phyloP scores from a whole-genome alignment of 257 asterid species.

The Solanum infundibuliforme region DNA sequence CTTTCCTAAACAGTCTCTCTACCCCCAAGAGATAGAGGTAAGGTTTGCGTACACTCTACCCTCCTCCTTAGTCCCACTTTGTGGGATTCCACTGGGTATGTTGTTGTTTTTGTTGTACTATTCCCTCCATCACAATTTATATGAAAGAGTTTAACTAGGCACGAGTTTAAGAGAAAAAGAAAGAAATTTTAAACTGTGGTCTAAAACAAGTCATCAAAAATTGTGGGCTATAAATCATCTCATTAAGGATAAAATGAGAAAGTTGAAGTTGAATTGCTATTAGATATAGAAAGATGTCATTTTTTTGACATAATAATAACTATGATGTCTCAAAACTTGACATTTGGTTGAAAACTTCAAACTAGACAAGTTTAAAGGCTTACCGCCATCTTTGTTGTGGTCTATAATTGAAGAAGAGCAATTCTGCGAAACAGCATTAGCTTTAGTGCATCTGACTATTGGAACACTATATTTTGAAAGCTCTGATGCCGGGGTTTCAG shows the following conservation, averaged over 20 bases:
- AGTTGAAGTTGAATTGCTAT: background rate
- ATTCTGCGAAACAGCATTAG: constrained; percentile 10
- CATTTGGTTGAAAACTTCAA: background rate
- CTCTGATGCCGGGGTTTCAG: constrained; percentile 62
- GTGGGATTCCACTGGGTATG: background rate
- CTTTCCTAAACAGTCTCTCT: background rate
- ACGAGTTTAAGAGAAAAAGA: background rate
- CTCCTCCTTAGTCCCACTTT: background rate
- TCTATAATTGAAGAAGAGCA: constrained; percentile 9
- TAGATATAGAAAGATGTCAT: background rate
- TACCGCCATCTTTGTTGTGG: constrained; percentile 2
- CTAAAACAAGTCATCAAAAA: background rate
- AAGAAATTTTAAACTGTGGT: background rate
- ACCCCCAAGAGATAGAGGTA: background rate
- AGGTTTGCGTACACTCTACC: background rate
- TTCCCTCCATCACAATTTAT: background rate
- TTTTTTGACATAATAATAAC: background rate
- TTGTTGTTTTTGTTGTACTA: background rate
- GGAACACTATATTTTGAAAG: constrained; percentile 16
- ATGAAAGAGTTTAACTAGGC: background rate
- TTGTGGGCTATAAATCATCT: background rate
- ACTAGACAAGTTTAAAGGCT: background rate
- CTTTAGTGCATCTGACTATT: constrained; percentile 14
- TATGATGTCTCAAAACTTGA: background rate
- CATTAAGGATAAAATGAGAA: background rate